Evolutionary conservation across 305 asterid species (phyloP), one percentile per base, ranked within the genome.

Genomic region (Rubia tinctorum): DNA sequence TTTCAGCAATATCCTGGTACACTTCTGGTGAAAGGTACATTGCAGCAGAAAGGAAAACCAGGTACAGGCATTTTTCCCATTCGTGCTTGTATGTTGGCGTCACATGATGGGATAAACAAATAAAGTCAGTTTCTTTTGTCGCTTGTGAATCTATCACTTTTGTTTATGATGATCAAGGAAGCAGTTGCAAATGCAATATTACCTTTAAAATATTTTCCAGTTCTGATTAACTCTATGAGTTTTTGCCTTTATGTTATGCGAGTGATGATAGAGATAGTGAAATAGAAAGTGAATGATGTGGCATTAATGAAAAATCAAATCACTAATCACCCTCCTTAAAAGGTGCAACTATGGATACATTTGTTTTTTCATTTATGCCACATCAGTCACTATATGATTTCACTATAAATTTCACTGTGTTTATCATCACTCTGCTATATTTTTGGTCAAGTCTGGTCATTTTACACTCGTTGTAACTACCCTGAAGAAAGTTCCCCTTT

Each of bases 1-100:
- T n/a, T n/a, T 77, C 92, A 94, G 87, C 97, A 90, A 78, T 90
- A 80, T 71, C 96, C 97, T 20, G 99, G 97, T 42, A 88, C 93
- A 34, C 90, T 91, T 71, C 68, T 94, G 85, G 85, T 90, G 69
- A 86, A 67, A 81, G 97, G 97, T 76, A 77, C 82, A 65, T 77
- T 86, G 86, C 85, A 80, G 56, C 89, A 88, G 70, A 84, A 75
- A 76, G 82, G 80, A 77, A 85, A 83, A 84, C 74, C 91, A 82
- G 34, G 62, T 69, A 77, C 89, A 80, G 95, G 97, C 86, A 72
- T 39, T 62, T 12, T 47, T 34, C 68, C 58, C 4, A 25, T 47
- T 44, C 23, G 17, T 15, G 18, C 63, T 25, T 8, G 39, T 25
- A 8, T 7, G 49, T 10, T 44, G 8, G 49, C 49, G 2, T 44